These are phyloP conservation scores for Spathaspora sp. DNA, from an alignment of 1,139 yeast species.

Conservation along the genomic window DNA sequence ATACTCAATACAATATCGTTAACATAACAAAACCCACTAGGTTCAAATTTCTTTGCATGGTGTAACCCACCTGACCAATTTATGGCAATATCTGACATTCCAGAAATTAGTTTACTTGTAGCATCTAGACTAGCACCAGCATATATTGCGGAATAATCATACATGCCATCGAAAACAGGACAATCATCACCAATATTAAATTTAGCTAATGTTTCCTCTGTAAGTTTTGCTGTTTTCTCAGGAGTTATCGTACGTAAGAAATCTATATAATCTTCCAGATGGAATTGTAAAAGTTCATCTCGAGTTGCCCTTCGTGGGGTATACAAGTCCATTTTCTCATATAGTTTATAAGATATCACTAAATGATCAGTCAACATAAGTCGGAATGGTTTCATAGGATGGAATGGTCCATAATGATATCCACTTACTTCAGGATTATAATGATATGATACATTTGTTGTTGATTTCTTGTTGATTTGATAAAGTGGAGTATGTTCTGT, in stretches of 20 bases:
- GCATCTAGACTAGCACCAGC: slow-evolving; percentile 96
- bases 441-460: slow-evolving; percentile 74
- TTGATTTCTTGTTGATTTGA: slow-evolving; percentile 37
- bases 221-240: slow-evolving; percentile 62
- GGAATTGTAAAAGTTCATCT: slow-evolving; percentile 77
- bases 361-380: slow-evolving; percentile 91
- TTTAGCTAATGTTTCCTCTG: slow-evolving; percentile 57
- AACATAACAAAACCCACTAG: slow-evolving; percentile 93
- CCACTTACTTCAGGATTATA: slow-evolving; percentile 79
- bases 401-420: slow-evolving; percentile 87
- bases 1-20: slow-evolving; percentile 93
- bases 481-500: slow-evolving; percentile 58
- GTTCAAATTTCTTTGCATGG: slow-evolving; percentile 93
- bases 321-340: slow-evolving; percentile 88
- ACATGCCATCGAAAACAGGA: slow-evolving; percentile 94
- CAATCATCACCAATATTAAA: slow-evolving; percentile 97
- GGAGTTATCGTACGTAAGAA: slow-evolving; percentile 83
- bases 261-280: slow-evolving; percentile 83
- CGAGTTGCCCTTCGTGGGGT: slow-evolving; percentile 79
- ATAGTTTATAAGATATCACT: slow-evolving; percentile 79
- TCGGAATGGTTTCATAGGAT: slow-evolving; percentile 98
- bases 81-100: slow-evolving; percentile 92
- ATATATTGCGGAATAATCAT: slow-evolving; percentile 80
- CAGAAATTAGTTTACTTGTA: slow-evolving; percentile 75
- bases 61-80: slow-evolving; percentile 98